Conservation (phyloP, 345 rosid genomes). For the Adansonia digitata region DNA sequence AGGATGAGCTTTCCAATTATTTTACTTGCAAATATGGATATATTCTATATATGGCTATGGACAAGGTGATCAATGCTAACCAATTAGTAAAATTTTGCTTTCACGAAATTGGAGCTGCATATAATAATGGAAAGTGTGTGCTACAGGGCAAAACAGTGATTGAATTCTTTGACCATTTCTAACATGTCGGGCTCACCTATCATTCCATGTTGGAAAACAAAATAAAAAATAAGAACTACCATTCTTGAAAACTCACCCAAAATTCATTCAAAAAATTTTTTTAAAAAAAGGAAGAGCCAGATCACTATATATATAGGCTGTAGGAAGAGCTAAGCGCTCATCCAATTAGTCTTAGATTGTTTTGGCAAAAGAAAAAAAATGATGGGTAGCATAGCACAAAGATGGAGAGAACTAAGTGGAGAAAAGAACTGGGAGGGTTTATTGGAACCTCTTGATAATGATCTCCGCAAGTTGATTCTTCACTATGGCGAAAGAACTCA, state of each 20-base stretch:
- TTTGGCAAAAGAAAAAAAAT: background rate
- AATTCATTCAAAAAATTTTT: background rate
- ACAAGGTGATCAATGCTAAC: background rate
- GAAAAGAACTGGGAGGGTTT: slow-evolving; percentile 28
- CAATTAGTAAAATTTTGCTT: background rate
- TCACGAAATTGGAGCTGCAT: background rate
- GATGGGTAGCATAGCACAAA: slow-evolving; percentile 3
- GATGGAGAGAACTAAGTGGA: slow-evolving; percentile 23
- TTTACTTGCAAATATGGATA: background rate
- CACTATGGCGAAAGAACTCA: slow-evolving; percentile 23
- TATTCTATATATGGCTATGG: background rate
- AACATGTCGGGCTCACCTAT: background rate
- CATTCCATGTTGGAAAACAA: background rate
- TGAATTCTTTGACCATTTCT: background rate
- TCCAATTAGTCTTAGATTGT: background rate
- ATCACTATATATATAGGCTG: background rate
- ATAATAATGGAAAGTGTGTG: background rate
- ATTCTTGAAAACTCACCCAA: background rate
- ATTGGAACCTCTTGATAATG: slow-evolving; percentile 22
- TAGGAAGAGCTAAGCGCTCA: background rate
- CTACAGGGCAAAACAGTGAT: background rate
- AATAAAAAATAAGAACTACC: background rate
- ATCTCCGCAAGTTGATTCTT: slow-evolving; percentile 26
- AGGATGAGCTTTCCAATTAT: background rate
- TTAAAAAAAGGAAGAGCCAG: too few relatives aligned